Percentiles rank a stretch among this genome's conserved stretches.
Evolutionary conservation across 2,329 filamentous ascomycete genomes (phyloP).

Genomic region (Aspergillus tubingensis): DNA sequence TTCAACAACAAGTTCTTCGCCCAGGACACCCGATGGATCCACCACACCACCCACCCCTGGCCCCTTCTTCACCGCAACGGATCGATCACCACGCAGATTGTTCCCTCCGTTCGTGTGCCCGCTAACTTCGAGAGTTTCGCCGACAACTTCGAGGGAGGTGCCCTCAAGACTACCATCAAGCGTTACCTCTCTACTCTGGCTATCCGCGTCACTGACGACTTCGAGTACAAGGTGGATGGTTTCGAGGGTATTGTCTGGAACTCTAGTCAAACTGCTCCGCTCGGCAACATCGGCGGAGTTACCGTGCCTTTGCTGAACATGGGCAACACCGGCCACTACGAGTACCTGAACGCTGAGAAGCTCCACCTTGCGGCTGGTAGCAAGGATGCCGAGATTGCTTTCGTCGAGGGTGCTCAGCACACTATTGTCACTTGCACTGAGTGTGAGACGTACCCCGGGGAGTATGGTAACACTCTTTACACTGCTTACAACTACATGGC

Average conservation of each 20-base stretch:
- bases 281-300: background rate
- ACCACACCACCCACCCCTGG: background rate
- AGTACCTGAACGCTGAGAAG: slow-evolving; percentile 7
- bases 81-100: background rate
- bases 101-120: background rate
- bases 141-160: background rate
- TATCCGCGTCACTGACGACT: background rate
- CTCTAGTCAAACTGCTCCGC: background rate
- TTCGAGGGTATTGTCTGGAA: slow-evolving; percentile 1
- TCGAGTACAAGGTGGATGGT: background rate
- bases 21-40: background rate
- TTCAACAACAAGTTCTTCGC: slow-evolving; percentile 6
- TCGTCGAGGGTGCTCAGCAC: slow-evolving; percentile 1
- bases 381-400: background rate
- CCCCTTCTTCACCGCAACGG: slow-evolving; percentile 1
- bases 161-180: slow-evolving; percentile 1
- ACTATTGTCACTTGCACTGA: background rate
- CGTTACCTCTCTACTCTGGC: background rate
- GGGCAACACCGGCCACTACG: slow-evolving; percentile 5
- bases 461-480: background rate
- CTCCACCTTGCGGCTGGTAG: background rate
- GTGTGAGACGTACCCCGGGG: background rate
- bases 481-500: slow-evolving; percentile 3
- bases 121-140: background rate
- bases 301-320: background rate